Base-by-base conservation (phyloP, 1,284 basidiomycete species). In the Cryptococcus sp. region DNA sequence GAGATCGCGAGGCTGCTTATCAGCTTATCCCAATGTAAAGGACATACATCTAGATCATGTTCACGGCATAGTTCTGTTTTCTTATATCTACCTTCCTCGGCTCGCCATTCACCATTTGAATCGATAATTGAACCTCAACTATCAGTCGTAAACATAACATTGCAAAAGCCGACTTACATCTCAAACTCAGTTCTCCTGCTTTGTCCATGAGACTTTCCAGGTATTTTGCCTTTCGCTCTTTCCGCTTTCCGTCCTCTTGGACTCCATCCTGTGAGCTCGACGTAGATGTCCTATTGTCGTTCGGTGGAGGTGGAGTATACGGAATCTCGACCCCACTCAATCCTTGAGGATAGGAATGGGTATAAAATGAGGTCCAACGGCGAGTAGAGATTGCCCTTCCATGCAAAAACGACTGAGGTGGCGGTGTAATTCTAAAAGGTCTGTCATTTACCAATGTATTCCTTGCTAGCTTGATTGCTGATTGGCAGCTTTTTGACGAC, bases 71-170 rank as follows among this genome's bases (percentile, higher is more conserved):
- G 80, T 64, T 92, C 88, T 41, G 86, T 84, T 74, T 88, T 90
- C 66, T 86, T 89, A 76, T 94, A 93, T 64, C 87, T 84, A 21
- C 91, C 90, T 39, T 89, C 91, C 51, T 91, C 90, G 25, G 85
- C 89, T 71, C 87, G 88, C 62, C 96, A 89, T 64, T 86, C 85
- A 81, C 89, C 90, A 72, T 86, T 82, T 23, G 82, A 78, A 71
- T 93, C 90, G 55, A 93, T 78, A n/a, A 92, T 79, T 23, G 89
- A 92, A 72, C 90, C 89, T 92, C 64, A 2, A 18, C 13, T 46
- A 5, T 28, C 16, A 24, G 13, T 39, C 23, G 7, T 13, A 4
- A 5, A 24, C 7, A 10, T 31, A 16, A 45, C 14, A 18, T 36
- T 7, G 22, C 1, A 18, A 4, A 4, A 5, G 22, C n/a, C 13